These are phyloP conservation scores for Delphinella strobiligena DNA, from an alignment of 2,329 filamentous ascomycete species.

Conservation along the genomic window DNA sequence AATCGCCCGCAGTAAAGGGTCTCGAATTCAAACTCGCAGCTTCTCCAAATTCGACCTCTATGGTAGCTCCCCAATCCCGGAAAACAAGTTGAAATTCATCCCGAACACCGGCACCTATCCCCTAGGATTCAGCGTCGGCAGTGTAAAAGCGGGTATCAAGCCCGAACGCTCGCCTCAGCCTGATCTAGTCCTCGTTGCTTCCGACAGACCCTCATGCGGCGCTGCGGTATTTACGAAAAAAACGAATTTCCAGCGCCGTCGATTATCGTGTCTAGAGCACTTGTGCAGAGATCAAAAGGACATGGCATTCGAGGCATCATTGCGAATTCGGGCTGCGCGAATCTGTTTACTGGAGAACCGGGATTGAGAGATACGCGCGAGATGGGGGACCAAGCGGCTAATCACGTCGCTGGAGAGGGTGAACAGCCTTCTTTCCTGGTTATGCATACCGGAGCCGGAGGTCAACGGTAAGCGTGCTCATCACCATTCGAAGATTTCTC, in stretches of 20 bases:
- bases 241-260: conserved; percentile 92
- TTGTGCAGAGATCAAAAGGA: conserved; percentile 45
- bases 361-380: conserved; percentile 76
- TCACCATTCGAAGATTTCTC: conserved; percentile 1
- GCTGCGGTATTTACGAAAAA: conserved; percentile 89
- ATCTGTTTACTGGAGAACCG: conserved; percentile 86
- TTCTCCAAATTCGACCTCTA: too few relatives aligned
- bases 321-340: conserved; percentile 92
- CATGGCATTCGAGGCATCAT: conserved; percentile 71
- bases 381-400: conserved; percentile 73
- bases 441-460: conserved; percentile 98
- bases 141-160: conserved; percentile 87
- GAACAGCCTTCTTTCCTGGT: conserved; percentile 50
- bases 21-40: too few relatives aligned
- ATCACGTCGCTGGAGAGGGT: conserved; percentile 23
- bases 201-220: conserved; percentile 75
- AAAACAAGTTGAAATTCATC: conserved; percentile 81
- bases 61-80: too few relatives aligned
- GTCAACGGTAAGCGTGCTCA: conserved; percentile 50
- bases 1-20: too few relatives aligned
- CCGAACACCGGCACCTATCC: conserved; percentile 78
- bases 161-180: conserved; percentile 81
- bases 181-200: conserved; percentile 79
- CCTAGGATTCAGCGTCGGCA: conserved; percentile 76
- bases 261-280: conserved; percentile 77